These are phyloP conservation scores for Hanseniaspora osmophila DNA, from an alignment of 805 yeast genomes.

Conservation along the genomic window DNA sequence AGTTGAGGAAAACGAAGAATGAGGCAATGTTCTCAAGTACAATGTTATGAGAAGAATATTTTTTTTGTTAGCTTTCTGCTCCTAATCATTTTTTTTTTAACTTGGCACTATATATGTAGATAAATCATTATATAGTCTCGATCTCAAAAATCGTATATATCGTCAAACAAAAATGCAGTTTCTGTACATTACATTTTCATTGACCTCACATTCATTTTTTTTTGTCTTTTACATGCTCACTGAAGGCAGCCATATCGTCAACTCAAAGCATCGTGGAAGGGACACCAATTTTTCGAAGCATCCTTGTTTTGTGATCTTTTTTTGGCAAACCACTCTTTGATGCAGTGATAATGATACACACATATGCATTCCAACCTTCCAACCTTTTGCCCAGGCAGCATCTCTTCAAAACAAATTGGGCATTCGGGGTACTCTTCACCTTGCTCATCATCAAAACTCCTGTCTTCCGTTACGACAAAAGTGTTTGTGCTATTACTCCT, in stretches of 20 bases:
- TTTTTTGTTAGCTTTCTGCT: not conserved
- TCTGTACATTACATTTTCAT: no score
- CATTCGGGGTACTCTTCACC: conserved; percentile 54
- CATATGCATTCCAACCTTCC: conserved; percentile 90
- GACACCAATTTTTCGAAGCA: conserved; percentile 34
- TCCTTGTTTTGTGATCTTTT: conserved; percentile 23
- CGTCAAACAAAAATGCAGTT: no score
- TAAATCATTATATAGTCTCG: no score
- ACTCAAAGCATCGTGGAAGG: conserved; percentile 28
- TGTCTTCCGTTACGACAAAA: conserved; percentile 2
- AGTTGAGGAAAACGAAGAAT: conserved; percentile 21
- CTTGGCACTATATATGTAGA: no score
- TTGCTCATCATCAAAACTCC: conserved; percentile 8
- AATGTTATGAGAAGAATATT: no score
- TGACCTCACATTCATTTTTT: not conserved
- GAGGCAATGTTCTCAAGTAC: no score
- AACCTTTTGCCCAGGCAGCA: conserved; percentile 72
- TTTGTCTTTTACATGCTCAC: not conserved
- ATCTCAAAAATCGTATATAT: no score
- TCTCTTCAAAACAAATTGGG: conserved; percentile 84
- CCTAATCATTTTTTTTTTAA: no score
- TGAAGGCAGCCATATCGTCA: no score
- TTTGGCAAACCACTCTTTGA: conserved; percentile 77
- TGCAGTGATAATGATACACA: conserved; percentile 83
- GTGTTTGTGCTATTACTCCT: conserved; percentile 8